Evolutionary conservation across 1,139 yeast genomes (phyloP).

Genomic region (Hyphopichia fennica): DNA sequence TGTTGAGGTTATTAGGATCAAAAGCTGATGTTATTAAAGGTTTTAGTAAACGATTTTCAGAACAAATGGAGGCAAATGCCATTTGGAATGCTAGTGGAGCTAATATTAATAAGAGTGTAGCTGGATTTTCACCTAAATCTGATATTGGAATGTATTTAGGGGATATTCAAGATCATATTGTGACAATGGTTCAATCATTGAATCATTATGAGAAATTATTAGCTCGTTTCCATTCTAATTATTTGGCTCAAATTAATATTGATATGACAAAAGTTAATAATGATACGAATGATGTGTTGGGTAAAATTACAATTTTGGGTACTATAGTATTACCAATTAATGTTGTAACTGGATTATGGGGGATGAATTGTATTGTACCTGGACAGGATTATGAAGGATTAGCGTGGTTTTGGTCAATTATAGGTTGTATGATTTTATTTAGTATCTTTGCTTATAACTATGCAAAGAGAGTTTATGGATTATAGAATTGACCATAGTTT

Average conservation of each 20-base stretch:
- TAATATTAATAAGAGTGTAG: slow-evolving; percentile 41
- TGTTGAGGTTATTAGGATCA: slow-evolving; percentile 77
- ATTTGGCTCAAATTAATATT: slow-evolving; percentile 92
- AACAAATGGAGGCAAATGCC: slow-evolving; percentile 33
- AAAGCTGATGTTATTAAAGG: slow-evolving; percentile 97
- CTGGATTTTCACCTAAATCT: slow-evolving; percentile 42
- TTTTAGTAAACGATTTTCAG: slow-evolving; percentile 86
- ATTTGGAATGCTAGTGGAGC: slow-evolving; percentile 54
- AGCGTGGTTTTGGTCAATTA: slow-evolving; percentile 67
- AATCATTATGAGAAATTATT: slow-evolving; percentile 91
- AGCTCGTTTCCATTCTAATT: slow-evolving; percentile 92
- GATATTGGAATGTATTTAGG: slow-evolving; percentile 84
- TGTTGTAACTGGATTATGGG: slow-evolving; percentile 96
- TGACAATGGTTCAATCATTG: slow-evolving; percentile 92
- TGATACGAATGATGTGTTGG: slow-evolving; percentile 93
- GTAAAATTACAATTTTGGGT: slow-evolving; percentile 90
- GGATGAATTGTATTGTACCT: slow-evolving; percentile 96
- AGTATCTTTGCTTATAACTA: slow-evolving; percentile 43
- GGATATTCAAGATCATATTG: slow-evolving; percentile 92
- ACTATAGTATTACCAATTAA: slow-evolving; percentile 93
- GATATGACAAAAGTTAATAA: slow-evolving; percentile 98
- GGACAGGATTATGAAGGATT: slow-evolving; percentile 79
- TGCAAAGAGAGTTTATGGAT: slow-evolving; percentile 45
- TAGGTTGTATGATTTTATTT: slow-evolving; percentile 20
- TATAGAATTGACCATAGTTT: too few species aligned